These are phyloP conservation scores for Cladobotryum protrusum DNA, from an alignment of 2,329 filamentous ascomycete species.

Conservation along the genomic window DNA sequence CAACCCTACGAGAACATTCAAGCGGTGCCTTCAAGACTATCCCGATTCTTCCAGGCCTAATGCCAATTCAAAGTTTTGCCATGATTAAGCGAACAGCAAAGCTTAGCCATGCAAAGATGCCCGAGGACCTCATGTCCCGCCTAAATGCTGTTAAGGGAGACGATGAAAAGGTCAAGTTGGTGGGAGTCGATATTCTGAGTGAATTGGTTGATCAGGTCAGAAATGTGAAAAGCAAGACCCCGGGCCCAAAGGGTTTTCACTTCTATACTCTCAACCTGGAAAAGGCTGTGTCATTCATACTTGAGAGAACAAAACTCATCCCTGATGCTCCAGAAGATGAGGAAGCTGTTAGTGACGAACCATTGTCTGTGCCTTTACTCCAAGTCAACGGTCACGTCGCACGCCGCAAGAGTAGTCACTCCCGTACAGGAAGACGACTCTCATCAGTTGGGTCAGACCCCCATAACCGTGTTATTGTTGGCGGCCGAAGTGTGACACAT, in stretches of 20 bases:
- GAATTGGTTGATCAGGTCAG: conserved; percentile 79
- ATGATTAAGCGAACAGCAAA: conserved; percentile 93
- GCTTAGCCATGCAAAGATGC: conserved; percentile 82
- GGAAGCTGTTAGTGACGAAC: conserved; percentile 45
- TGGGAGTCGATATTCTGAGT: conserved; percentile 74
- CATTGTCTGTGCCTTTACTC: conserved; percentile 21
- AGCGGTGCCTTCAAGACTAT: conserved; percentile 81
- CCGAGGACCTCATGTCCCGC: conserved; percentile 60
- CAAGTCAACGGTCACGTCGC: conserved; percentile 44
- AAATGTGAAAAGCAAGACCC: conserved; percentile 49
- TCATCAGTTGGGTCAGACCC: conserved; percentile 80
- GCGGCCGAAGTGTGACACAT: conserved; percentile 52
- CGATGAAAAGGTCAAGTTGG: conserved; percentile 73
- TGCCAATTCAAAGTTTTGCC: conserved; percentile 97
- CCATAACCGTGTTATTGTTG: conserved; percentile 80
- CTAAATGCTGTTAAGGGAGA: conserved; percentile 69
- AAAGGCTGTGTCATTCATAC: conserved; percentile 88
- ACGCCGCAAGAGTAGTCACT: conserved; percentile 26
- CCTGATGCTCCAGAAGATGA: conserved; percentile 53
- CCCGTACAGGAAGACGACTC: conserved; percentile 51
- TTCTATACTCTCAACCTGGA: conserved; percentile 97
- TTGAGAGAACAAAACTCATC: conserved; percentile 82
- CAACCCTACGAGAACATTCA: conserved; percentile 67
- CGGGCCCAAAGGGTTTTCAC: conserved; percentile 74
- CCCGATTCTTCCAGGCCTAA: conserved; percentile 87